Percentiles rank a stretch among this genome's conserved stretches.
phyloP scores from a whole-genome alignment of 179 eudicot species.

The Spinacia oleracea region DNA sequence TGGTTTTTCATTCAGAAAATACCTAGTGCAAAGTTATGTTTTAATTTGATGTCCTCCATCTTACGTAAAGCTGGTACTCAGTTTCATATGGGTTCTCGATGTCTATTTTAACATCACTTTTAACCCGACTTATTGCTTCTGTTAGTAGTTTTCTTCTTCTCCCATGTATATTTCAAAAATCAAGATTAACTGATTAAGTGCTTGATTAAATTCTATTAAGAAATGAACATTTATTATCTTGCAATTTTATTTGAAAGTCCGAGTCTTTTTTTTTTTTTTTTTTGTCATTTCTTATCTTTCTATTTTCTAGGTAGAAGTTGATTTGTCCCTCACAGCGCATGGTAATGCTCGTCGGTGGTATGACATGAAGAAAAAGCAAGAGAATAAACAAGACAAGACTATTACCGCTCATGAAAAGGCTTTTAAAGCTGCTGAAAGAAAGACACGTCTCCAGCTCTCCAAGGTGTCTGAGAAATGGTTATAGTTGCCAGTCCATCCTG shows the following conservation, averaged over 20 bases:
- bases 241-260: slow-evolving; percentile 1
- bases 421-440: slow-evolving; percentile 97
- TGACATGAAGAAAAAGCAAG: slow-evolving; percentile 94
- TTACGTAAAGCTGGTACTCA: not conserved
- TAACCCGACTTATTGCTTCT: not conserved
- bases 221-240: not conserved
- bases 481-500: slow-evolving; percentile 1
- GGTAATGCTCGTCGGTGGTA: slow-evolving; percentile 96
- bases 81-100: not conserved
- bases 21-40: slow-evolving; percentile 5
- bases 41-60: slow-evolving; percentile 1
- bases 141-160: not conserved
- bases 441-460: slow-evolving; percentile 90
- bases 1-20: slow-evolving; percentile 4
- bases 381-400: slow-evolving; percentile 95
- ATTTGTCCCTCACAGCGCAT: slow-evolving; percentile 91
- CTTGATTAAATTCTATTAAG: not conserved
- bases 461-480: slow-evolving; percentile 52
- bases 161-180: not conserved
- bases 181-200: not conserved
- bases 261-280: slow-evolving; percentile 4
- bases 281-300: slow-evolving; percentile 20
- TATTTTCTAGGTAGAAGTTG: slow-evolving; percentile 79
- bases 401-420: slow-evolving; percentile 95
- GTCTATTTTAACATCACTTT: not conserved